A percentile compares a stretch with the other conserved stretches of the same genome.
phyloP scores from a whole-genome alignment of 2,329 filamentous ascomycete species.

The Pseudogymnoascus sp. region DNA sequence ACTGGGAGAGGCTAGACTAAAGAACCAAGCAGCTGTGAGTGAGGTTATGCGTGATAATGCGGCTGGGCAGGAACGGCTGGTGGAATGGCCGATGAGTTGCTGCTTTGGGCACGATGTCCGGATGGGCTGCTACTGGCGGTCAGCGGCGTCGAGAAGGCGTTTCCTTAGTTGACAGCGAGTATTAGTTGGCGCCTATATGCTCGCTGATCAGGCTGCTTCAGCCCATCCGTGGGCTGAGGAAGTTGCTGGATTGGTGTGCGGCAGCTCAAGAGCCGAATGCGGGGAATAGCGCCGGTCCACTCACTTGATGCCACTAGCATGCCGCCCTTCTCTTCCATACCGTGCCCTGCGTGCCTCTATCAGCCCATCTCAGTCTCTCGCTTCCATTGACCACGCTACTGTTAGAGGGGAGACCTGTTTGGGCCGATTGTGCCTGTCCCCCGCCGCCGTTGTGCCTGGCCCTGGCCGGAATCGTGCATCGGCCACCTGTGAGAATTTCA shows the following conservation, averaged over 20 bases:
- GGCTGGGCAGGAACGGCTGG: neutral
- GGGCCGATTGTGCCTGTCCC: neutral
- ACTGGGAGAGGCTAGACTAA: neutral
- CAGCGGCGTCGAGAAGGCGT: neutral
- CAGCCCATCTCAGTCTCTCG: neutral
- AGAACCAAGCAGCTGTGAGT: neutral
- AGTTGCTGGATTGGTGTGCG: neutral
- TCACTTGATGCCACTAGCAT: neutral
- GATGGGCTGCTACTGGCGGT: neutral
- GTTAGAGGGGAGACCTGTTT: neutral
- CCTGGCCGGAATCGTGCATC: neutral
- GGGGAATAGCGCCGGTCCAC: neutral
- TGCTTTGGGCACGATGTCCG: neutral
- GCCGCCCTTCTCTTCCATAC: neutral
- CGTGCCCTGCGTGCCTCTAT: neutral
- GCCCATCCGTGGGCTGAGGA: neutral
- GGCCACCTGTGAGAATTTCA: neutral
- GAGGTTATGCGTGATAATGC: neutral
- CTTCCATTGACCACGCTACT: neutral
- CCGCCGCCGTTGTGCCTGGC: neutral
- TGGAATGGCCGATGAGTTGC: neutral
- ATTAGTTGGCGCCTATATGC: neutral
- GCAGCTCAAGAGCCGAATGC: neutral
- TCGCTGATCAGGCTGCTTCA: neutral
- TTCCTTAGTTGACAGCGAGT: neutral